Evolutionary conservation across 2,329 filamentous ascomycete species (phyloP), one percentile per base, ranked within the genome.

Genomic region (Alternaria conjuncta): DNA sequence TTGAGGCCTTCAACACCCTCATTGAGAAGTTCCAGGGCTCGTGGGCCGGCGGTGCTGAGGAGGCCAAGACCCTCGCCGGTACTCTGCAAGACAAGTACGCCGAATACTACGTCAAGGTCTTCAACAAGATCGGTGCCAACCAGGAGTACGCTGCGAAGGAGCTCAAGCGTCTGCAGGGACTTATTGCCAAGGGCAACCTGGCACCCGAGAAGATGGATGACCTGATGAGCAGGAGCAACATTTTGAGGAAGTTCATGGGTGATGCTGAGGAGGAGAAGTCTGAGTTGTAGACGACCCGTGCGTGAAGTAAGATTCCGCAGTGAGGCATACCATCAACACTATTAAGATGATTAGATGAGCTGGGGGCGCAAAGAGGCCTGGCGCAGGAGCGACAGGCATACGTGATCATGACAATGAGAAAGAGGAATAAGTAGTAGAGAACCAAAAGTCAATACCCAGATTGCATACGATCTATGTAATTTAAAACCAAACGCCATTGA

Each of bases 21-120:
- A 90, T 97, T 44, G 81, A 87, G 72, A 91, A 92, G 83, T 91
- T 94, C 77, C 80, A 82, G 21, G 86, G 87, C 13, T 88, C 89
- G 49, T 89, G 89, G 54, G 84, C 75, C 55, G 84, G 87, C 47
- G 87, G 93, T 21, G 85, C 88, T 32, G 85, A 86, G 46, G 91
- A 96, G 82, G 86, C 92, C 57, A 90, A 91, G 84, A 90, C 91
- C 83, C 87, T 89, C 65, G 90, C 90, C 21, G 86, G 86, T 72
- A 84, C 82, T 55, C 80, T 96, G 56, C 88, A 90, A 82, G 89
- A 90, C 81, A 93, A 92, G 85, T 97, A 95, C 78, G 93, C 93
- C 50, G 87, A 94, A 82, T 99, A 99, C 88, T 98, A 99, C 81
- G 86, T 96, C 79, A 93, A 92, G 79, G 94, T 97, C 58, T 91